Conservation (phyloP, 2,329 filamentous ascomycete genomes). For the Clarireedia hainanense region DNA sequence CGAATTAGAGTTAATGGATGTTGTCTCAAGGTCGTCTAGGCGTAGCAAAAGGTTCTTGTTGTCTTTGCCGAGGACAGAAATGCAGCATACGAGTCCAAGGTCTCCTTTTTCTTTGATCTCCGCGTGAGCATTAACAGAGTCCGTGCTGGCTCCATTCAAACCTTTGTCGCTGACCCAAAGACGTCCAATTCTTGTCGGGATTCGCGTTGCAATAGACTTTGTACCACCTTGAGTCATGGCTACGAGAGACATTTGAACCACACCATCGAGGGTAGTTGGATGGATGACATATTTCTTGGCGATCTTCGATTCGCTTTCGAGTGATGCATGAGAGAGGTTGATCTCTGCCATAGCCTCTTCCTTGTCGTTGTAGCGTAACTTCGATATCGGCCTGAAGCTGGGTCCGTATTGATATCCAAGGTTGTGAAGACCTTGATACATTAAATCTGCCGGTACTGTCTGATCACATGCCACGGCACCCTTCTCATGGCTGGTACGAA, state of each 20-base stretch:
- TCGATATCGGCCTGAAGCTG: background rate
- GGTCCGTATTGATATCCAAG: conserved; percentile 7
- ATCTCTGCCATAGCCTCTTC: conserved; percentile 23
- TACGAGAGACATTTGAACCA: conserved; percentile 22
- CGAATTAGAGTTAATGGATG: background rate
- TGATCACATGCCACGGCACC: background rate
- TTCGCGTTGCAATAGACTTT: background rate
- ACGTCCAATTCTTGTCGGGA: background rate
- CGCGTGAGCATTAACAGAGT: background rate
- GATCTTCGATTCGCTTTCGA: background rate
- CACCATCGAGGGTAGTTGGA: conserved; percentile 46
- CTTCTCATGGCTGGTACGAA: background rate
- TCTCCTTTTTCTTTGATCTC: background rate
- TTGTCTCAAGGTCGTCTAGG: background rate
- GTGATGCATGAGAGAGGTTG: background rate
- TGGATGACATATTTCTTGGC: conserved; percentile 41
- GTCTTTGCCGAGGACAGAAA: background rate
- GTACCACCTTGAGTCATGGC: background rate
- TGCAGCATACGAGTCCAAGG: background rate
- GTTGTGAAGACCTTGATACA: background rate
- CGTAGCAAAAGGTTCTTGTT: background rate
- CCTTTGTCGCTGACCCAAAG: background rate
- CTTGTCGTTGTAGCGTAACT: conserved; percentile 1
- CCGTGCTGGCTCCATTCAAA: background rate
- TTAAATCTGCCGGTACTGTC: background rate